phyloP scores from a whole-genome alignment of 1,284 basidiomycete species.

The Tilletiopsis washingtonensis region DNA sequence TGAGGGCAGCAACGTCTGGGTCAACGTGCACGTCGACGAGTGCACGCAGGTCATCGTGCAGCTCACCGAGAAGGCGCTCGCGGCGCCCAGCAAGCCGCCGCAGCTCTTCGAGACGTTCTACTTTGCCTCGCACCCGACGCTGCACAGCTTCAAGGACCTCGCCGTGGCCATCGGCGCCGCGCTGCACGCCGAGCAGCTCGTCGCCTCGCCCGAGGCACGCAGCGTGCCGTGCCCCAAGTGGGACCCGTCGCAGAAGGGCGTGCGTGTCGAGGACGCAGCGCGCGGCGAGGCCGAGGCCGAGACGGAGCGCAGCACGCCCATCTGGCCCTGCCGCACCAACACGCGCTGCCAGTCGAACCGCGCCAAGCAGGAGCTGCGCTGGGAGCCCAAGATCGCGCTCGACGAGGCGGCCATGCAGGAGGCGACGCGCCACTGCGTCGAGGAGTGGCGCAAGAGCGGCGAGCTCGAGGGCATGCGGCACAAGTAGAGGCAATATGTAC shows the following conservation, averaged over 20 bases:
- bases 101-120: constrained; percentile 5
- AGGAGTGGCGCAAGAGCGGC: not conserved
- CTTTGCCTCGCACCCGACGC: constrained; percentile 5
- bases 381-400: constrained; percentile 1
- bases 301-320: constrained; percentile 6
- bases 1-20: constrained; percentile 10
- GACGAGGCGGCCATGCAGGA: constrained; percentile 1
- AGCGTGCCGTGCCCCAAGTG: constrained; percentile 2
- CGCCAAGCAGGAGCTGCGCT: constrained; percentile 6
- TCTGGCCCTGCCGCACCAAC: constrained; percentile 12
- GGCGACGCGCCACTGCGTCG: constrained; percentile 3
- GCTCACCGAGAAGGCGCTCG: not conserved
- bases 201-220: constrained; percentile 3
- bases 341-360: constrained; percentile 1
- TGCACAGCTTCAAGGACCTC: constrained; percentile 5
- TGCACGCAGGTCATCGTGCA: not conserved
- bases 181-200: not conserved
- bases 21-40: constrained; percentile 7
- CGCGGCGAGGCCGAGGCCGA: constrained; percentile 5
- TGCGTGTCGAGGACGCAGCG: constrained; percentile 10
- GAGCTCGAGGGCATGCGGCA: not conserved
- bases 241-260: constrained; percentile 9
- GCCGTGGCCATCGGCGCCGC: constrained; percentile 5
- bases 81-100: not conserved
- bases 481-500: too few relatives aligned